Evolutionary conservation across 352 stramenopile genomes (phyloP).

Genomic region (Globisporangium sylvaticum): DNA sequence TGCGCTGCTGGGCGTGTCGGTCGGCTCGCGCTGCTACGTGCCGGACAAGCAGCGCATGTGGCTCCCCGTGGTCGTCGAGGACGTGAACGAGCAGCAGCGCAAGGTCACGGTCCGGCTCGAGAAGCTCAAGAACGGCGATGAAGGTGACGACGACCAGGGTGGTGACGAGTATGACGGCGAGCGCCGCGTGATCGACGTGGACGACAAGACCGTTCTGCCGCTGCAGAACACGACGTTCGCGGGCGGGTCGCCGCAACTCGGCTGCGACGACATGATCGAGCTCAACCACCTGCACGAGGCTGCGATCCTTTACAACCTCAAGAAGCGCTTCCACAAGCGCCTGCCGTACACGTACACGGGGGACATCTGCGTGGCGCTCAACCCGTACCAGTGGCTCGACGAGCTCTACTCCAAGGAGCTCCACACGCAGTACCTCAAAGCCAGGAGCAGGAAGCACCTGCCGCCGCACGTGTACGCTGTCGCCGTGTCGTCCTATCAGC

Average conservation of each 20-base stretch:
- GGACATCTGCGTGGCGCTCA: constrained; percentile 96
- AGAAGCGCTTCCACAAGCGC: constrained; percentile 64
- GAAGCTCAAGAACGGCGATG: constrained; percentile 25
- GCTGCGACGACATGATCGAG: constrained; percentile 76
- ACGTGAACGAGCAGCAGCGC: constrained; percentile 43
- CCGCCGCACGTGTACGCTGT: constrained; percentile 72
- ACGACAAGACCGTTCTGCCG: constrained; percentile 36
- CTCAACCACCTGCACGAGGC: constrained; percentile 88
- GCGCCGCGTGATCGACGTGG: constrained; percentile 31
- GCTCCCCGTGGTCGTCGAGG: constrained; percentile 68
- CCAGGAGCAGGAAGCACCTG: constrained; percentile 37
- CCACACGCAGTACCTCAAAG: constrained; percentile 59
- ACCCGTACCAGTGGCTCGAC: constrained; percentile 92
- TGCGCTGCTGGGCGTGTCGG: constrained; percentile 32
- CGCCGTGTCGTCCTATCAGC: constrained; percentile 61
- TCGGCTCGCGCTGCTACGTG: constrained; percentile 73
- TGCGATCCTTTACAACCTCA: constrained; percentile 89
- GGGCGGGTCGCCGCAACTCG: constrained; percentile 8
- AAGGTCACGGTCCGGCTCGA: constrained; percentile 45
- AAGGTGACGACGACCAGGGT: constrained; percentile 13
- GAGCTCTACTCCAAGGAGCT: constrained; percentile 72
- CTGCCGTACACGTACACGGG: constrained; percentile 95
- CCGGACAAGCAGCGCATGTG: constrained; percentile 59
- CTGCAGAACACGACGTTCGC: constrained; percentile 53
- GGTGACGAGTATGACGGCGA: constrained; percentile 17